Base-by-base conservation (phyloP, 495 filamentous ascomycete species). In the Tricharina praecox region DNA sequence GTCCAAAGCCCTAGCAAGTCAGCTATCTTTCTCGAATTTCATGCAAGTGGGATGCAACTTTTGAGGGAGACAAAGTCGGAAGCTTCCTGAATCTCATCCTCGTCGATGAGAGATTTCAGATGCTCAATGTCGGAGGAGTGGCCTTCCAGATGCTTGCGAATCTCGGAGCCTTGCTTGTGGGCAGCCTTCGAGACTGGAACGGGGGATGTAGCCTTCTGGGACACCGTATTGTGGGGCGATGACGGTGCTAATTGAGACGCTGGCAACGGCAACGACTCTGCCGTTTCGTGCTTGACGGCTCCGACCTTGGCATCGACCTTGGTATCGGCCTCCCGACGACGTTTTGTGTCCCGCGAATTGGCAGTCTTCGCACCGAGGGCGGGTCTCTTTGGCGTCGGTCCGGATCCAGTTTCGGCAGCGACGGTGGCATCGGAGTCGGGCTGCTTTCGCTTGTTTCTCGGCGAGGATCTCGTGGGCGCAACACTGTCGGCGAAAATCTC, bases 1-100 rank as follows among this genome's bases (percentile, higher is more conserved):
- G 32, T 49, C 56, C 56, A 59, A 19, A 34, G 50, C 16, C 45
- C 56, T 46, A 20, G 8, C 4, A 44, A n/a, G n/a, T n/a, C n/a
- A n/a, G n/a, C n/a, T n/a, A n/a, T n/a, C n/a, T n/a, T n/a, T n/a
- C n/a, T n/a, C n/a, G n/a, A n/a, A n/a, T n/a, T n/a, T n/a, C n/a
- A n/a, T n/a, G n/a, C n/a, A n/a, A n/a, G n/a, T n/a, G n/a, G n/a
- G 28, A 3, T n/a, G 1, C 21, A 16, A 40, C 10, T 3, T n/a
- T 3, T 40, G 37, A 1, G 11, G 20, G 55, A 18, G 42, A 58
- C 47, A 32, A 58, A 23, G 50, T 58, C 42, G 5, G 55, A 54
- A 53, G 48, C 54, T 8, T 40, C 50, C n/a, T 58, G 54, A 15
- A 47, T 39, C 25, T 42, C 38, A 36, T 57, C 50, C 15, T 36